Percentiles rank a stretch among this genome's conserved stretches.
phyloP scores from a whole-genome alignment of 352 stramenopile species.

The Nothophytophthora sp. region DNA sequence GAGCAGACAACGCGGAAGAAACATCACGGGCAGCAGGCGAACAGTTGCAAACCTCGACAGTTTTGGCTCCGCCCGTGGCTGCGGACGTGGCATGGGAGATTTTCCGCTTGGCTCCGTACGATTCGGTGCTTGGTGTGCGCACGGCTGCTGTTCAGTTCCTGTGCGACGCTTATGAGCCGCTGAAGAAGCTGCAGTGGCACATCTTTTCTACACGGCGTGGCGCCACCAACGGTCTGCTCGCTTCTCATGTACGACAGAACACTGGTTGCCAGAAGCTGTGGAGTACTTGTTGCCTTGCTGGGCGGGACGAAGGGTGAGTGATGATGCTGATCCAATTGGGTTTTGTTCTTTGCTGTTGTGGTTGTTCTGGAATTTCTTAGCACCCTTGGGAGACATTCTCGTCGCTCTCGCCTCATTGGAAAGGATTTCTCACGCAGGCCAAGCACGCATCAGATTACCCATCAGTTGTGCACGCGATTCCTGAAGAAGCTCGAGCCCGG shows the following conservation, averaged over 20 bases:
- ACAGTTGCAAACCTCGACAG: constrained; percentile 44
- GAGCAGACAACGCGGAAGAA: not conserved
- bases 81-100: constrained; percentile 84
- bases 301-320: no score
- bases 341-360: no score
- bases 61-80: constrained; percentile 72
- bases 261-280: not conserved
- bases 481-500: constrained; percentile 40
- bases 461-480: constrained; percentile 44
- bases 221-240: constrained; percentile 31
- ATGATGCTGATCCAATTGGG: constrained; percentile 3
- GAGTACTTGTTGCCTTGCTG: constrained; percentile 1
- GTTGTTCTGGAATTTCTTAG: no score
- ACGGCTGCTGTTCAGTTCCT: constrained; percentile 68
- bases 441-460: constrained; percentile 55
- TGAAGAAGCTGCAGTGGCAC: constrained; percentile 59
- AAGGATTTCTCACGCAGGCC: constrained; percentile 36
- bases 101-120: constrained; percentile 78
- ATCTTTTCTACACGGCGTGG: constrained; percentile 38
- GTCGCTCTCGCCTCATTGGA: constrained; percentile 68
- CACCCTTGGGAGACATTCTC: constrained; percentile 90
- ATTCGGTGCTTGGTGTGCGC: constrained; percentile 64
- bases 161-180: constrained; percentile 61
- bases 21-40: not conserved
- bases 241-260: constrained; percentile 33